These are phyloP conservation scores for Pleurotus djamor DNA, from an alignment of 768 basidiomycete genomes.

Conservation along the genomic window DNA sequence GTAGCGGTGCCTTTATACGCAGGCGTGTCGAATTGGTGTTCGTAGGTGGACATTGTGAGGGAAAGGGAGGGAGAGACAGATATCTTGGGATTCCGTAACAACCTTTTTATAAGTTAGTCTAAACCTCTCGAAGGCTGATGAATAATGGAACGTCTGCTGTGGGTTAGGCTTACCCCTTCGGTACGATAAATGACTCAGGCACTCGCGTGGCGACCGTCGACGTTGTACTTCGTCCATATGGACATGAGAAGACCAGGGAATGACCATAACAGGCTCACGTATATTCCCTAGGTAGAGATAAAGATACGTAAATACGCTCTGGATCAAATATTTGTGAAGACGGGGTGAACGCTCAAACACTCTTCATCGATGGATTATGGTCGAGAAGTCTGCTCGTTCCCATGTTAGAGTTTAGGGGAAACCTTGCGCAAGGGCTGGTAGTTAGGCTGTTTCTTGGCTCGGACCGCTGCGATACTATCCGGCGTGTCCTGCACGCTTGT, in stretches of 20 bases:
- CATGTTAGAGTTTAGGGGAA: conserved; percentile 7
- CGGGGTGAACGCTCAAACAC: too few species aligned
- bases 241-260: too few species aligned
- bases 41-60: conserved; percentile 40
- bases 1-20: conserved; percentile 42
- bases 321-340: too few species aligned
- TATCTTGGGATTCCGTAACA: not conserved
- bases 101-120: not conserved
- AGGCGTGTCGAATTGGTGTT: conserved; percentile 37
- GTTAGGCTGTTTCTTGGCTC: conserved; percentile 25
- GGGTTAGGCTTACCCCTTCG: not conserved
- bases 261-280: too few species aligned
- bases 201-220: not conserved
- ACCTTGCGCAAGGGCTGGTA: conserved; percentile 23
- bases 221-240: too few species aligned
- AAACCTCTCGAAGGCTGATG: too few species aligned
- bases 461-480: conserved; percentile 29
- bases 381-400: not conserved
- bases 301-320: too few species aligned
- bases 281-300: too few species aligned
- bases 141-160: not conserved
- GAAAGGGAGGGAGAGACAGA: not conserved
- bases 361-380: not conserved
- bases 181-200: not conserved
- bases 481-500: conserved; percentile 31